Evolutionary conservation across 306 rosid genomes (phyloP), one percentile per base, ranked within the genome.

Genomic region (Oemleria cerasiformis): DNA sequence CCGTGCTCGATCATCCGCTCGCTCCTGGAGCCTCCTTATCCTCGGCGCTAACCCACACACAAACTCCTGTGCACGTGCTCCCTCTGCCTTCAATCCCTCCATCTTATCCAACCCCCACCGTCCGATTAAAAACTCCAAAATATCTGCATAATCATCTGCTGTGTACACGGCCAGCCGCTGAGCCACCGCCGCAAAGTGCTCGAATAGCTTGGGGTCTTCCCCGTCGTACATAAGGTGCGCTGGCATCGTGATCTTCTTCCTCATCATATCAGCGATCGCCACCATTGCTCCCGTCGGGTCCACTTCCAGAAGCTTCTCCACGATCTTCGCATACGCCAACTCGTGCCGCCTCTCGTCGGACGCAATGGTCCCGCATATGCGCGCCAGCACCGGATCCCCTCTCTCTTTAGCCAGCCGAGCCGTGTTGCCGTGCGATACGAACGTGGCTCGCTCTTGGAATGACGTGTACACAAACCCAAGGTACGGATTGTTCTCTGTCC

Each of bases 381-480:
- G 86, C 0, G 90, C 90, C 0, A 89, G 84, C 73, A 81, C 70
- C 0, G 85, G 78, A 78, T 85, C 92, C 0, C 96, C 92, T 1
- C 82, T 49, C 9, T 87, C 83, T 48, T 68, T 79, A 0, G 92
- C 96, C 9, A 89, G 45, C 19, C 92, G 84, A 23, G 92, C 96
- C 0, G 96, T 90, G 86, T 90, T 90, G 19, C 96, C 90, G 14
- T 90, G 96, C 0, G 87, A 84, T 11, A 89, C 41, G 53, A 81
- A 87, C 13, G 95, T 86, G 20, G 94, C 94, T 70, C 94, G 88
- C 72, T 86, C 94, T 69, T 88, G 94, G 43, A 86, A 88, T 21
- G 87, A 86, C 9, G 94, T 86, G 84, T 88, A 88, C 44, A 91
- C 97, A 34, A 79, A 91, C 6, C 90, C 97, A 72, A 88, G 51